Conservation (phyloP, 495 filamentous ascomycete genomes). For the Penicillium malachiteum region DNA sequence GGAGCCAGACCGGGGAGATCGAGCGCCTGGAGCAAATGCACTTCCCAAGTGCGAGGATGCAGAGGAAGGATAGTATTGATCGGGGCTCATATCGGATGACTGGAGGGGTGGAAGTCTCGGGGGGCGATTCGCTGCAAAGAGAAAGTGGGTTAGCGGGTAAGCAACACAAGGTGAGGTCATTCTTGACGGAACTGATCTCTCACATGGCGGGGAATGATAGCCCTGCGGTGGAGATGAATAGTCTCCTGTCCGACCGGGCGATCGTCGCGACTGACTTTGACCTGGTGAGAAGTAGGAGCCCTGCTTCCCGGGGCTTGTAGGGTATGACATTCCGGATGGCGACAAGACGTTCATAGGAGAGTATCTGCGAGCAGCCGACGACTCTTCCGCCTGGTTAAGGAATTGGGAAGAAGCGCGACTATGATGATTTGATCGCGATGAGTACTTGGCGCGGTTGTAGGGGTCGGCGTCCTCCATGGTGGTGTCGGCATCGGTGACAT, state of each 20-base stretch:
- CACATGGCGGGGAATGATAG: conserved; percentile 62
- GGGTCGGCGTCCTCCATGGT: conserved; percentile 91
- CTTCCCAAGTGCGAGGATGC: conserved; percentile 67
- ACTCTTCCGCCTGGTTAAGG: conserved; percentile 66
- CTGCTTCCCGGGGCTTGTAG: conserved; percentile 58
- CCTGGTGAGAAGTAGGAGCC: conserved; percentile 45
- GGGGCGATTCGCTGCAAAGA: conserved; percentile 32
- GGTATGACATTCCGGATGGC: conserved; percentile 54
- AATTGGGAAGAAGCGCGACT: conserved; percentile 63
- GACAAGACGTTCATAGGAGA: conserved; percentile 88
- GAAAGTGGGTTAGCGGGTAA: background rate
- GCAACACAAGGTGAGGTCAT: background rate
- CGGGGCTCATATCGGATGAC: conserved; percentile 58
- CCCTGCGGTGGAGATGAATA: conserved; percentile 63
- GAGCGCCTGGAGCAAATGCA: conserved; percentile 69
- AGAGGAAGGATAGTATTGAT: conserved; percentile 69
- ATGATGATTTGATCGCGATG: conserved; percentile 64
- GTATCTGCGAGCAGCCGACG: conserved; percentile 83
- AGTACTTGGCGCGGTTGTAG: conserved; percentile 79
- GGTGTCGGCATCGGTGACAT: conserved; percentile 72
- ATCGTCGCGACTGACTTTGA: conserved; percentile 49
- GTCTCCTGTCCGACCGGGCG: conserved; percentile 56
- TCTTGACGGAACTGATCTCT: conserved; percentile 18
- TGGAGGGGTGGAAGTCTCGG: conserved; percentile 69
- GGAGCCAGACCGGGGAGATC: conserved; percentile 62